A percentile compares a stretch with the other conserved stretches of the same genome.
Evolutionary conservation across 129 eudicot genomes (phyloP).

Genomic region (Saposhnikovia divaricata): DNA sequence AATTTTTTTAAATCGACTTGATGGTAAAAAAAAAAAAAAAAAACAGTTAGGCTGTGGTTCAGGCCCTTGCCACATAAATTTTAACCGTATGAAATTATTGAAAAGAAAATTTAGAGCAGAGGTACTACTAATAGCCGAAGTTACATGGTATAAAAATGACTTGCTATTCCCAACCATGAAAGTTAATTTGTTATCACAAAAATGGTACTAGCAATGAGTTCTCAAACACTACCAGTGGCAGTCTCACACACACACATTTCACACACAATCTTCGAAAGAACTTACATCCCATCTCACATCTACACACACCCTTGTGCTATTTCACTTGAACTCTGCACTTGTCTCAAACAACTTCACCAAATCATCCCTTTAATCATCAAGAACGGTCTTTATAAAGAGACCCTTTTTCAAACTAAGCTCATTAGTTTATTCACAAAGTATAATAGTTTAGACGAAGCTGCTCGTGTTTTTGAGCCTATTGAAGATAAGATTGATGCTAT

Average conservation of each 20-base stretch:
- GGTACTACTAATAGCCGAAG: too few relatives aligned
- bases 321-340: constrained; percentile 74
- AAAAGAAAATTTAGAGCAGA: too few relatives aligned
- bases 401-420: constrained; percentile 70
- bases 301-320: constrained; percentile 13
- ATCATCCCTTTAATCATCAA: constrained; percentile 68
- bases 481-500: constrained; percentile 50
- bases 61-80: too few relatives aligned
- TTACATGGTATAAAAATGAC: too few relatives aligned
- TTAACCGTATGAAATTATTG: too few relatives aligned
- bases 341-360: constrained; percentile 57
- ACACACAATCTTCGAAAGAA: constrained; percentile 38
- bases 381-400: constrained; percentile 51
- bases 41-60: too few relatives aligned
- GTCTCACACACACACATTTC: constrained; percentile 15
- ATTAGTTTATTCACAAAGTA: constrained; percentile 62
- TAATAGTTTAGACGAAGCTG: constrained; percentile 52
- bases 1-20: too few relatives aligned
- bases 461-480: constrained; percentile 67
- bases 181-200: background rate
- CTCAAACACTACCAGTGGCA: constrained; percentile 15
- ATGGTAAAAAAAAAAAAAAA: too few relatives aligned
- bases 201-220: constrained; percentile 12
- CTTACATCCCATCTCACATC: constrained; percentile 17
- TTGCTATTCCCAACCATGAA: background rate